Base-by-base conservation (phyloP, 2,329 filamentous ascomycete species). In the Zopfia rhizophila region DNA sequence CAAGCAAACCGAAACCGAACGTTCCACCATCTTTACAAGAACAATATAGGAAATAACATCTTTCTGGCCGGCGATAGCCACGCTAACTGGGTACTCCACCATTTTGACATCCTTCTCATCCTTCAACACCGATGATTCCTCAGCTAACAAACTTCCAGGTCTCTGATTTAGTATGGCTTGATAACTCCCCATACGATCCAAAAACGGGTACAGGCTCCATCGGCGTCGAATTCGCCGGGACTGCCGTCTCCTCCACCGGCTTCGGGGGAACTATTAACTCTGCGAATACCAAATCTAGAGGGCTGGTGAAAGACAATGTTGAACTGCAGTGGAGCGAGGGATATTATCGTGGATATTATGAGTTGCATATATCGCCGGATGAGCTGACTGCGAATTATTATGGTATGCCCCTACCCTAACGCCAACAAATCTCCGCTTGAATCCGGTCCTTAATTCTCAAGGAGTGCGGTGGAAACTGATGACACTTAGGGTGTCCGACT, bases 331-430 rank as follows among this genome's bases (percentile, higher is more conserved):
- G 86, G 87, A 81, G 84, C 51, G 87, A 90, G 51, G 72, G 84
- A 1, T 90, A 87, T 66, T 90, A 89, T 67, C 76, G 87, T 13
- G 88, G 87, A 1, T 90, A 90, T 68, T 89, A 83, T 51, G 80
- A 87, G 60, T 72, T 90, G 36, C 76, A 79, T 29, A 73, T 88
- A 35, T 51, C 51, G 0, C 76, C 81, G 8, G 74, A 84, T 8
- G 70, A 78, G 39, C 75, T 87, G 6, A 74, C 80, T 13, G 86
- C 86, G 0, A 74, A 76, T 10, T 90, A 81, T 69, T 90, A 83
- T 55, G 87, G 83, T 56, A 67, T 76, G 64, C 35, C 7, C n/a
- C 24, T 8, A n/a, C 24, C n/a, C 24, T 27, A 27, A 8, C n/a
- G 8, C 24, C n/a, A 8, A 27, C 24, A n/a, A 8, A 27, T 27